Conservation (phyloP, 1,139 yeast species). For the Kodamaea arcana region DNA sequence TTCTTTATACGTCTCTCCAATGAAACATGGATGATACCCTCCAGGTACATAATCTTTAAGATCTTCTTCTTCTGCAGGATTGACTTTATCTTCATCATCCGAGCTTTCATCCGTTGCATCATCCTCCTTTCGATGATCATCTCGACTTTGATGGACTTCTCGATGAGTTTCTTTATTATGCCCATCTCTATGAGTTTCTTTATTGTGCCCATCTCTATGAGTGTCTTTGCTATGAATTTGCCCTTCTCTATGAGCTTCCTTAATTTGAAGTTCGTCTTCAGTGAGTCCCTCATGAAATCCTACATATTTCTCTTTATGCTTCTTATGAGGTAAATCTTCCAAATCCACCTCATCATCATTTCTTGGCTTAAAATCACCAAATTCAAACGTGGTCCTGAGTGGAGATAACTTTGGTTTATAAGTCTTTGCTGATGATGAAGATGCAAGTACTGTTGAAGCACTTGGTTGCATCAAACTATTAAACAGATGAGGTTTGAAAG, state of each 20-base stretch:
- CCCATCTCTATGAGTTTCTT: background rate
- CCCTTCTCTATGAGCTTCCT: background rate
- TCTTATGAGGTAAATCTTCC: background rate
- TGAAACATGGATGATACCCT: conserved; percentile 41
- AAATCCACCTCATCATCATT: conserved; percentile 1
- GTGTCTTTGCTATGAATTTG: too few relatives aligned
- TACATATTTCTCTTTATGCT: background rate
- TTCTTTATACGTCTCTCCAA: conserved; percentile 36
- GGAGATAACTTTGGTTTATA: conserved; percentile 39
- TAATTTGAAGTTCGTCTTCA: background rate
- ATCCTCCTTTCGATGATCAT: conserved; percentile 88
- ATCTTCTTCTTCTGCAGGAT: conserved; percentile 39
- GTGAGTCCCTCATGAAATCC: background rate
- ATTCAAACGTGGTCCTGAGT: conserved; percentile 30
- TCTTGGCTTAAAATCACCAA: conserved; percentile 2
- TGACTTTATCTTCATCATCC: conserved; percentile 29
- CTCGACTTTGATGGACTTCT: conserved; percentile 79
- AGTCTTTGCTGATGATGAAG: conserved; percentile 23
- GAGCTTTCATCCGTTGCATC: conserved; percentile 50
- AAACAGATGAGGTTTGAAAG: conserved; percentile 10
- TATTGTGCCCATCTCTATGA: too few relatives aligned
- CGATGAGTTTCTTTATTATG: conserved; percentile 65
- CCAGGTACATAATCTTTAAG: conserved; percentile 35
- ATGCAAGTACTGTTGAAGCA: conserved; percentile 15
- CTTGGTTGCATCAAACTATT: conserved; percentile 13